Conservation (phyloP, 2,329 filamentous ascomycete genomes). For the Penicillium carneum region DNA sequence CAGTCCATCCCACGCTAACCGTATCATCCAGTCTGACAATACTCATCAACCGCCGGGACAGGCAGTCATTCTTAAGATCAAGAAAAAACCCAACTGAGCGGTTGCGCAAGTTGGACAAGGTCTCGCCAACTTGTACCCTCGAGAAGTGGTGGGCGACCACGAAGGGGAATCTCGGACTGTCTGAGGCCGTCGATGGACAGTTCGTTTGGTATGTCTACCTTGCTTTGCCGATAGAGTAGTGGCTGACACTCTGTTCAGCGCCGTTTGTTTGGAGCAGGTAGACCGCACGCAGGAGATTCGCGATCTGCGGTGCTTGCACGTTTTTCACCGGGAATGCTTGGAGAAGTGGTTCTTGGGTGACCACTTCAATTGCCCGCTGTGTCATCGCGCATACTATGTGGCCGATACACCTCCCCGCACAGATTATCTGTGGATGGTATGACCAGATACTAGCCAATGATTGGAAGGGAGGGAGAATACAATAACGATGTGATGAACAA, state of each 20-base stretch:
- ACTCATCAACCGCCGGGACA: slow-evolving; percentile 45
- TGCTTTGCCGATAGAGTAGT: not conserved
- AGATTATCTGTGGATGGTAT: slow-evolving; percentile 51
- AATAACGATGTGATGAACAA: slow-evolving; percentile 10
- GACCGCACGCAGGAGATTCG: slow-evolving; percentile 46
- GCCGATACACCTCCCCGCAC: slow-evolving; percentile 40
- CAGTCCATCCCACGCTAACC: slow-evolving; percentile 12
- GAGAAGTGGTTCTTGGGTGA: slow-evolving; percentile 52
- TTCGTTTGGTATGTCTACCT: slow-evolving; percentile 45
- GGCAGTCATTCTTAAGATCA: slow-evolving; percentile 27
- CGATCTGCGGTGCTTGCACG: slow-evolving; percentile 49
- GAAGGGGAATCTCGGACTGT: slow-evolving; percentile 43
- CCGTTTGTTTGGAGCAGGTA: slow-evolving; percentile 50
- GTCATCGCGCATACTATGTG: slow-evolving; percentile 47
- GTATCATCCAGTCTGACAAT: slow-evolving; percentile 38
- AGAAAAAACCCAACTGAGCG: slow-evolving; percentile 41
- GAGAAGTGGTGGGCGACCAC: slow-evolving; percentile 49
- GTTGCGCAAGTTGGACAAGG: slow-evolving; percentile 46
- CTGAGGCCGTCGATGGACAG: slow-evolving; percentile 45
- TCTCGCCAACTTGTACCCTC: slow-evolving; percentile 46
- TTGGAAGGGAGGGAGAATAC: not conserved
- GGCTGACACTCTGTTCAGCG: slow-evolving; percentile 33
- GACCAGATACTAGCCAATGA: slow-evolving; percentile 16
- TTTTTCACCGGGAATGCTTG: slow-evolving; percentile 51
- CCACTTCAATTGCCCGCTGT: slow-evolving; percentile 51